Conservation (phyloP, 768 basidiomycete species). For the Pilatotrama ljubarskyi region DNA sequence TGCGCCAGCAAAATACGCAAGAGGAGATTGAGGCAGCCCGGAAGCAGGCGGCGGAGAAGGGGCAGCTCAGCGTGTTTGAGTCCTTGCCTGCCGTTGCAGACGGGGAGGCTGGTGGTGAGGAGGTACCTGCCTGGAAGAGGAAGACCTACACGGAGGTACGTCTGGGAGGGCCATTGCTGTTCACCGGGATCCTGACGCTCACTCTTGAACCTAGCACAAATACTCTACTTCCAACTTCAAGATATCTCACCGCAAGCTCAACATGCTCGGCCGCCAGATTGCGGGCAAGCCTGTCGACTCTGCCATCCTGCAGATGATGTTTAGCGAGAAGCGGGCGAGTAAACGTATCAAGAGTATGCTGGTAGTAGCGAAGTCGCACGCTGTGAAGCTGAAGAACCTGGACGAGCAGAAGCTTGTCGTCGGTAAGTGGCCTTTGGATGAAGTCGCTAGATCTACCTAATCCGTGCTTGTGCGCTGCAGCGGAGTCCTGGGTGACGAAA, state of each 20-base stretch:
- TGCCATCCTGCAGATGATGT: constrained; percentile 96
- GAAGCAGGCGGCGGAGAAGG: constrained; percentile 28
- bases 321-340: constrained; percentile 90
- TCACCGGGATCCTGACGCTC: neutral
- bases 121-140: constrained; percentile 11
- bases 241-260: constrained; percentile 91
- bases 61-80: constrained; percentile 31
- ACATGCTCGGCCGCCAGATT: constrained; percentile 84
- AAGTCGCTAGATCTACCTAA: neutral
- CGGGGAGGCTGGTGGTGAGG: constrained; percentile 7
- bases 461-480: constrained; percentile 40
- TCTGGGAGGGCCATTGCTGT: neutral
- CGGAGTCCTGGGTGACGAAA: constrained; percentile 94
- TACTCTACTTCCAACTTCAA: constrained; percentile 93
- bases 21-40: constrained; percentile 41
- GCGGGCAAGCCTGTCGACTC: constrained; percentile 90
- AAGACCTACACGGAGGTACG: constrained; percentile 30
- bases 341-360: constrained; percentile 87
- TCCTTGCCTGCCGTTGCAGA: constrained; percentile 18
- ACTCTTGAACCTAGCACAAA: constrained; percentile 63
- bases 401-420: constrained; percentile 73
- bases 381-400: constrained; percentile 73
- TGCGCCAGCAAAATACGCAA: constrained; percentile 45
- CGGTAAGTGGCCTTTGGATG: constrained; percentile 51
- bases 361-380: constrained; percentile 83